Evolutionary conservation across 345 rosid genomes (phyloP), one percentile per base, ranked within the genome.

Genomic region (Aethionema arabicum): DNA sequence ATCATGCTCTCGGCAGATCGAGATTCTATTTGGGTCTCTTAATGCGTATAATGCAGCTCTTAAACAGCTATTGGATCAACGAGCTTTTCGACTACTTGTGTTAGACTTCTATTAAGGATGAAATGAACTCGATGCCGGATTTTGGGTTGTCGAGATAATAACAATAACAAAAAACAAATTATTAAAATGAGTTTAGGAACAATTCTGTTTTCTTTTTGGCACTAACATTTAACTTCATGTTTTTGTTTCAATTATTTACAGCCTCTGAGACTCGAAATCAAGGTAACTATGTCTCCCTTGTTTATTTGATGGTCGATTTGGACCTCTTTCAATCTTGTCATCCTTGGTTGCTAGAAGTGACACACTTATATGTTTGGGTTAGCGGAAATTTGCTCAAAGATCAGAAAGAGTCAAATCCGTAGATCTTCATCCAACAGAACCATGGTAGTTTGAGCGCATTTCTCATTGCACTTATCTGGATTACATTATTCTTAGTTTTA

Each of bases 401-500:
- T 85, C 85, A 33, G 88, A 81, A 14, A 68, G 88, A 72, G 88
- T 83, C 37, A 85, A 83, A 68, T 81, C 88, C 8, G 79, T 81
- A 8, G 83, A 85, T 65, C 77, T 85, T 14, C 91, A 83, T 63
- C 84, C 83, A n/a, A 74, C 82, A 5, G 76, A 85, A 60, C 86
- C 91, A 85, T 80, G 88, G 88, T 85, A 53, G 61, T 39, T 47
- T 65, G 42, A 31, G 6, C 38, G 14, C 55, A 10, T 41, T 30
- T 37, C 31, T 37, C 51, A 16, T 35, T 32, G 29, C 71, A 27
- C 52, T 42, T 36, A 8, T 33, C 61, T 69, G 5, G 8, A 32
- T 42, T 30, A 11, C 52, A 11, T 38, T 5, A 5, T 53, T 54
- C 46, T 52, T 33, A 8, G 11, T n/a, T 40, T 13, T 32, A 14